Conservation (phyloP, 495 filamentous ascomycete species). For the Penicillium samsonianum region DNA sequence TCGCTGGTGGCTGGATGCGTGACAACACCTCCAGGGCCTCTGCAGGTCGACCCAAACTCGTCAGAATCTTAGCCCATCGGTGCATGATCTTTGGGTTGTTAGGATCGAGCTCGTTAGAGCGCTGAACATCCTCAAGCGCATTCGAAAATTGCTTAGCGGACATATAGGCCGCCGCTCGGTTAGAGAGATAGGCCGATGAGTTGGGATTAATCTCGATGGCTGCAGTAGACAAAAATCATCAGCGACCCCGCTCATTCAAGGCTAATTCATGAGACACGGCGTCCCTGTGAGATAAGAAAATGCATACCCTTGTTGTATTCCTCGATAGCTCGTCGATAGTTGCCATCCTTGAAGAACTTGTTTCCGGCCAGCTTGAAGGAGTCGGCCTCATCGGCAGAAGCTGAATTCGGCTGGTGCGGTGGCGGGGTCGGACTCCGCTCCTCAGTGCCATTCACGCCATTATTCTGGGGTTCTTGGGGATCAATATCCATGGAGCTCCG, state of each 20-base stretch:
- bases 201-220: constrained; percentile 70
- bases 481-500: constrained; percentile 80
- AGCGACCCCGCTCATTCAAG: constrained; percentile 11
- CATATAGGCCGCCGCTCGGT: constrained; percentile 93
- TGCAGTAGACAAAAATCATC: constrained; percentile 36
- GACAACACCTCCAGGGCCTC: constrained; percentile 83
- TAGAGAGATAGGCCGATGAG: constrained; percentile 88
- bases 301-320: constrained; percentile 89
- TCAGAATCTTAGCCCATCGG: constrained; percentile 85
- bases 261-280: background rate
- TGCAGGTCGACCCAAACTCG: constrained; percentile 76
- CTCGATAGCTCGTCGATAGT: constrained; percentile 81
- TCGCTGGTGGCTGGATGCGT: constrained; percentile 63
- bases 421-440: constrained; percentile 72
- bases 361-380: constrained; percentile 90
- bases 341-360: constrained; percentile 90
- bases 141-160: constrained; percentile 71
- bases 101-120: constrained; percentile 77
- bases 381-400: constrained; percentile 73
- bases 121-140: constrained; percentile 82
- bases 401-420: constrained; percentile 65
- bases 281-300: background rate
- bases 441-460: constrained; percentile 56
- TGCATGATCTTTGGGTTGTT: constrained; percentile 83
- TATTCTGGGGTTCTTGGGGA: constrained; percentile 41